Base-by-base conservation (phyloP, 495 filamentous ascomycete genomes). In the Aspergillus nanangensis region DNA sequence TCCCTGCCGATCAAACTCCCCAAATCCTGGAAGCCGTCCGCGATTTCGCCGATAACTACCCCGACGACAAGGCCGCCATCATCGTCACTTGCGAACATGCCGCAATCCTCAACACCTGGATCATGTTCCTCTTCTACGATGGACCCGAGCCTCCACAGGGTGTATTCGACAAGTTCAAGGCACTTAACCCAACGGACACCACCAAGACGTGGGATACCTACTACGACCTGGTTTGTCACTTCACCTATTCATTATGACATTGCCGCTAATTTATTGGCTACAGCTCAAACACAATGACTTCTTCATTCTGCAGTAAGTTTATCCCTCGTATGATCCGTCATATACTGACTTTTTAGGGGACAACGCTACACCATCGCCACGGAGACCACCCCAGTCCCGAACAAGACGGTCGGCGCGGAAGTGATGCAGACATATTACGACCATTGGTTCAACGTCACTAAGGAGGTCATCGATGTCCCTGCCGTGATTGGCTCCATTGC, bases 81-180 rank as follows among this genome's bases (percentile, higher is more conserved):
- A 80, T 82, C 34, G 50, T 75, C 44, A 82, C 79, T 0, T 61
- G 72, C 0, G 72, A 81, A 52, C 62, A 75, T n/a, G 68, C 75
- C 0, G 59, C 65, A 2, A 32, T 75, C 0, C 35, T 81, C 41
- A 69, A 80, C n/a, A 63, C 73, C 21, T 81, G 77, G 75, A 72
- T 80, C 38, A 56, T 82, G 48, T 84, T 82, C 52, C 48, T 81
- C n/a, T 84, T 81, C 66, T 82, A 82, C 51, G 75, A 84, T 38
- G 79, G 78, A 3, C 70, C 76, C 0, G 63, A 72, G 39, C 77
- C 77, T 10, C 79, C 79, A 2, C 51, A 63, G 11, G 75, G 68
- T 4, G 67, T 78, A 7, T 84, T 84, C 45, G 65, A 74, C 41
- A 72, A 70, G 45, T 81, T 84, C 62, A 75, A 71, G 5, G 63